Conservation (phyloP, 257 asterid species). For the Primulina tabacum region DNA sequence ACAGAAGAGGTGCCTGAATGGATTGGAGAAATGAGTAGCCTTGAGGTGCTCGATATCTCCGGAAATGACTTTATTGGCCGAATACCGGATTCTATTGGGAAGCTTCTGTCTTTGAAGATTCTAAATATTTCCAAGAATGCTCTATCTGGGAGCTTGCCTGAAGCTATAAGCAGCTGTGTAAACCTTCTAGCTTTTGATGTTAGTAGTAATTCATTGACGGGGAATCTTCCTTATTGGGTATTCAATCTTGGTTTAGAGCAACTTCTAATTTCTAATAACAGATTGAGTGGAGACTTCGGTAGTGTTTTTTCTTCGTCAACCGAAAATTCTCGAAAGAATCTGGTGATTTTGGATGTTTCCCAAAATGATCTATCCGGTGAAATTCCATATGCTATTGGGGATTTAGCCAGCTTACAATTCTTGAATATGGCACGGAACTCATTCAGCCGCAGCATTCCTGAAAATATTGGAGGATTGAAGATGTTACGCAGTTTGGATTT, state of each 20-base stretch:
- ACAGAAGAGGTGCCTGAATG: conserved; percentile 66
- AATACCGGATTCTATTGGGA: conserved; percentile 46
- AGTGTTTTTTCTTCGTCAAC: conserved; percentile 24
- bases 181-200: conserved; percentile 56
- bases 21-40: conserved; percentile 70
- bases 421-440: conserved; percentile 64
- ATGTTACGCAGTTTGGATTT: conserved; percentile 49
- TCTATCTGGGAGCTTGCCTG: conserved; percentile 62
- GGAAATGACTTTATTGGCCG: conserved; percentile 56
- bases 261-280: conserved; percentile 50
- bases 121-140: conserved; percentile 56
- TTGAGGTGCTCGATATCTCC: conserved; percentile 60
- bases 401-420: conserved; percentile 48
- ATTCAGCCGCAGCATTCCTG: conserved; percentile 52
- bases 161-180: conserved; percentile 46
- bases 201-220: conserved; percentile 47
- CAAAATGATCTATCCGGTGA: conserved; percentile 66
- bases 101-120: conserved; percentile 47
- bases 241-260: conserved; percentile 48
- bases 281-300: conserved; percentile 47
- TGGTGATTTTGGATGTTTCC: conserved; percentile 58
- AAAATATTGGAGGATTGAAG: conserved; percentile 51
- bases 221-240: conserved; percentile 70
- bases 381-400: conserved; percentile 51
- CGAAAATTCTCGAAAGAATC: conserved; percentile 45